Conservation (phyloP, 2,329 filamentous ascomycete genomes). For the Cryoendolithus antarcticus region DNA sequence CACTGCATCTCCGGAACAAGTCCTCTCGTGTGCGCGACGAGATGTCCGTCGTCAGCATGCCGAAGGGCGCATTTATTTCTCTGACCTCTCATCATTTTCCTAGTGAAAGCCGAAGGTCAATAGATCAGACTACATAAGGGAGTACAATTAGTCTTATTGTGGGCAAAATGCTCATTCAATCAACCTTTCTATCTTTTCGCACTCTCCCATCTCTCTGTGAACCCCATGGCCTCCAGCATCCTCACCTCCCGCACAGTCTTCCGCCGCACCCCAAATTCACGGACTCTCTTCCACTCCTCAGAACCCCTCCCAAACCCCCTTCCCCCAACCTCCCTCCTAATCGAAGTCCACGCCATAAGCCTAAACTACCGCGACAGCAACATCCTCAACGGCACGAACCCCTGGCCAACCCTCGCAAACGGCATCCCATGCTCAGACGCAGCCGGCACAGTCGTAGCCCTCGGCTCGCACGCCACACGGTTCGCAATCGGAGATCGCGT, state of each 20-base stretch:
- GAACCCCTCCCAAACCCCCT: constrained; percentile 9
- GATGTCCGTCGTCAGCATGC: too few species aligned
- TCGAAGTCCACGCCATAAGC: constrained; percentile 19
- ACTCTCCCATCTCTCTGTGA: too few species aligned
- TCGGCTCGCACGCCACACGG: constrained; percentile 9
- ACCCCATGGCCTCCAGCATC: too few species aligned
- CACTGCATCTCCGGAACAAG: too few species aligned
- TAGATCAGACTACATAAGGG: too few species aligned
- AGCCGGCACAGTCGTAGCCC: constrained; percentile 16
- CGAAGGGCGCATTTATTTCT: too few species aligned
- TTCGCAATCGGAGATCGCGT: constrained; percentile 13
- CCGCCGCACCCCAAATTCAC: constrained; percentile 8
- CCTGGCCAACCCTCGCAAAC: constrained; percentile 16
- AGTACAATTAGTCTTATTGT: too few species aligned
- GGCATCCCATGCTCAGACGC: constrained; percentile 23
- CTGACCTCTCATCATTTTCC: too few species aligned
- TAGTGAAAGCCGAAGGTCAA: too few species aligned
- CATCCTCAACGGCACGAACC: constrained; percentile 22
- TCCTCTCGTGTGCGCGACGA: too few species aligned
- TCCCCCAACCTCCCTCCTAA: constrained; percentile 11
- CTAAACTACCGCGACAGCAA: constrained; percentile 22
- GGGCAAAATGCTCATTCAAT: too few species aligned
- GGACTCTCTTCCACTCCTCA: constrained; percentile 1
- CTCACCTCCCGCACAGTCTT: neutral
- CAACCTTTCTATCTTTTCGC: too few species aligned